Percentiles rank a stretch among this genome's conserved stretches.
Conservation (phyloP, 306 rosid genomes). For the Trifolium dubium region DNA sequence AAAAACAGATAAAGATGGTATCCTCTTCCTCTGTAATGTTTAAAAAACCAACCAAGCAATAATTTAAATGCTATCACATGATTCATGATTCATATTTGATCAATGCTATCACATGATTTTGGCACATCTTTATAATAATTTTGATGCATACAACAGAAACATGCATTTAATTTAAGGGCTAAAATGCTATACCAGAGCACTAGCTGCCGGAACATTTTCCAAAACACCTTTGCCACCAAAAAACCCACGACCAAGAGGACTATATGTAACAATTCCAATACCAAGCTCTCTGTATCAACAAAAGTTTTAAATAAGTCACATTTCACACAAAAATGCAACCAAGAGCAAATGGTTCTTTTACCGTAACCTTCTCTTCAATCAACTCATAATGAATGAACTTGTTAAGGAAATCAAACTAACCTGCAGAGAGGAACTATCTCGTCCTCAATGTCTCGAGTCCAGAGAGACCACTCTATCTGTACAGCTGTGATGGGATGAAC, state of each 20-base stretch:
- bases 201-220: slow-evolving; percentile 53
- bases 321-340: not conserved
- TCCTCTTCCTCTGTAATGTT: not conserved
- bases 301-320: not conserved
- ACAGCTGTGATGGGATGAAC: slow-evolving; percentile 81
- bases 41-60: not conserved
- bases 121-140: not conserved
- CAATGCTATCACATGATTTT: not conserved
- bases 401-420: slow-evolving; percentile 42
- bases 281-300: slow-evolving; percentile 55
- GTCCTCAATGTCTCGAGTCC: slow-evolving; percentile 79
- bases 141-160: not conserved
- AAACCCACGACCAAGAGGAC: slow-evolving; percentile 85
- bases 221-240: slow-evolving; percentile 73
- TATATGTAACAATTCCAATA: slow-evolving; percentile 80
- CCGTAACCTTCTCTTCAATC: not conserved
- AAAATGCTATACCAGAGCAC: slow-evolving; percentile 50
- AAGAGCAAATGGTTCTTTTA: not conserved
- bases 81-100: not conserved
- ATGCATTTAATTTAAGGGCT: not conserved
- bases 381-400: not conserved
- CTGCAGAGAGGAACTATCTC: slow-evolving; percentile 76
- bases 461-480: slow-evolving; percentile 83
- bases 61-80: not conserved
- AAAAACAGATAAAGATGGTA: not conserved